Base-by-base conservation (phyloP, 192 early-diverging fungal species). In the Rhizoclosmatium globosum region DNA sequence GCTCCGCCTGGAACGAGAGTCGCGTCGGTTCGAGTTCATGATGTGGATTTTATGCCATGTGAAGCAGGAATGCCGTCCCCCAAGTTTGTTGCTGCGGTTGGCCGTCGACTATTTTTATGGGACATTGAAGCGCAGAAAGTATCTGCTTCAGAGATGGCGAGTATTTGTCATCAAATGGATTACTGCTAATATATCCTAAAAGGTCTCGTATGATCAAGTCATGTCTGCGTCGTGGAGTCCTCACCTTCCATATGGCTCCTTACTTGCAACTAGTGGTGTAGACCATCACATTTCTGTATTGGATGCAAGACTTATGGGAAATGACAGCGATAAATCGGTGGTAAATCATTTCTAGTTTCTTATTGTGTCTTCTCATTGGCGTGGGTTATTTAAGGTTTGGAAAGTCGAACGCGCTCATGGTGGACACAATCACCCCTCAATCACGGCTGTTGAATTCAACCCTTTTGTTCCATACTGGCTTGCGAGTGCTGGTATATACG, bases 401-500 rank as follows among this genome's bases (percentile, higher is more conserved):
- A 82, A 78, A 60, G 71, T 77, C 2, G 70, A 72, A 7, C 56
- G 80, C 11, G 85, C 84, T 1, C 88, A 91, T 67, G 78, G 65
- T 2, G 83, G 78, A n/a, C n/a, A 48, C 15, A 21, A 62, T 65
- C 68, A 72, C 41, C 45, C 69, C 1, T 45, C 85, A 1, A 82
- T 92, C 9, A 90, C 86, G 9, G 84, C 88, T 38, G 85, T 92
- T 9, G 74, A 85, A 39, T 94, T 93, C 88, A 92, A 89, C 71
- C 92, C 93, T 38, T 93, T 92, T 75, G 79, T 93, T 61, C 93
- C 93, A 15, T 92, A 93, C 79, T 94, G 92, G 93, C 74, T 94
- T 61, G 92, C 93, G 0, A 87, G 84, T 3, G 82, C 85, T 23
- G 90, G 89, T 76, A 66, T 62, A 6, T 62, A 62, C 31, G 21